These are phyloP conservation scores for Lichtheimia corymbifera DNA, from an alignment of 371 early-diverging fungal genomes.

Conservation along the genomic window DNA sequence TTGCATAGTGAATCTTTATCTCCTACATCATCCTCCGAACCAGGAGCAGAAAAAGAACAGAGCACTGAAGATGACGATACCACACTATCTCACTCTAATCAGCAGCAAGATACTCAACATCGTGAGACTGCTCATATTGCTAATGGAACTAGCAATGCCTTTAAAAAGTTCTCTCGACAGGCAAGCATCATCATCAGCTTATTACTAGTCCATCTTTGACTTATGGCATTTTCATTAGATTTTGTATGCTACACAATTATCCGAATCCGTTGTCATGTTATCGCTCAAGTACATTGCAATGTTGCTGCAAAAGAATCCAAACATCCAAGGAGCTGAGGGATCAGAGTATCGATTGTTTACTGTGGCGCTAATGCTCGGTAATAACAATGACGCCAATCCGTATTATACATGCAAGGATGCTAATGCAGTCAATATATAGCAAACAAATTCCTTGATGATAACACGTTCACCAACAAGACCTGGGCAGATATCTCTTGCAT, in stretches of 20 bases:
- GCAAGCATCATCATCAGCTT: background rate
- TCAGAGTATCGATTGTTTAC: slow-evolving; percentile 79
- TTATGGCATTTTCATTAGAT: slow-evolving; percentile 24
- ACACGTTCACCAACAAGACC: slow-evolving; percentile 70
- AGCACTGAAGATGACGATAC: too few relatives aligned
- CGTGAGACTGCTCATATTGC: slow-evolving; percentile 50
- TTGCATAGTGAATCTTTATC: slow-evolving; percentile 35
- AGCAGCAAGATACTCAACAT: slow-evolving; percentile 21
- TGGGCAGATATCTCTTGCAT: slow-evolving; percentile 71
- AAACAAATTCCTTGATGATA: slow-evolving; percentile 70
- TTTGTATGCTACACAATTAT: slow-evolving; percentile 61
- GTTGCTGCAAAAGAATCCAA: slow-evolving; percentile 56
- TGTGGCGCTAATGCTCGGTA: slow-evolving; percentile 73
- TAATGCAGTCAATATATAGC: slow-evolving; percentile 25
- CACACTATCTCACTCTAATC: too few relatives aligned
- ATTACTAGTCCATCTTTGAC: too few relatives aligned
- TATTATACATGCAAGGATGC: background rate
- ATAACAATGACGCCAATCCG: background rate
- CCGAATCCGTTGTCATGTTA: slow-evolving; percentile 59
- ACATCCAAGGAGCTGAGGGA: slow-evolving; percentile 66
- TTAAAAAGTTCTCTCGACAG: slow-evolving; percentile 34
- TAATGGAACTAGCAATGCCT: slow-evolving; percentile 48
- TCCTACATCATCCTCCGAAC: slow-evolving; percentile 6
- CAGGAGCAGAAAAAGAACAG: too few relatives aligned
- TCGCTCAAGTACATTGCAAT: slow-evolving; percentile 65